phyloP scores from a whole-genome alignment of 345 rosid genomes.

The Geranium brycei region DNA sequence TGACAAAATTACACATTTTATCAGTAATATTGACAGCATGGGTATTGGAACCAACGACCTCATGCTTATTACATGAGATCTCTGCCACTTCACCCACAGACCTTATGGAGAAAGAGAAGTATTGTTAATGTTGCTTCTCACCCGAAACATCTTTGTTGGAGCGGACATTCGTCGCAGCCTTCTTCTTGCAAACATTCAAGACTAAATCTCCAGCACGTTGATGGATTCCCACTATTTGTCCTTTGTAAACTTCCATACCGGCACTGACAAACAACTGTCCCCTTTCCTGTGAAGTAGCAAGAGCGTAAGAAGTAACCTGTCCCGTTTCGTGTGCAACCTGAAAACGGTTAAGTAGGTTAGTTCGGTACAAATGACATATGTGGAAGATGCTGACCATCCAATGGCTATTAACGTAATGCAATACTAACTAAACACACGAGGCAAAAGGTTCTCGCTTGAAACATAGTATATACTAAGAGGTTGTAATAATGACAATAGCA shows the following conservation, averaged over 20 bases:
- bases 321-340: constrained; percentile 97
- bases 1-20: neutral
- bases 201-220: constrained; percentile 83
- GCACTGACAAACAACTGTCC: constrained; percentile 84
- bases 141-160: constrained; percentile 90
- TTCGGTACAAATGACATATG: neutral
- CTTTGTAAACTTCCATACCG: constrained; percentile 77
- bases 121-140: constrained; percentile 12
- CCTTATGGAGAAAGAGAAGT: neutral
- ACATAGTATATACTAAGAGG: neutral
- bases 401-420: too few relatives aligned
- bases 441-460: neutral
- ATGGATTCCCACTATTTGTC: constrained; percentile 90
- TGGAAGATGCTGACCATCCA: too few relatives aligned
- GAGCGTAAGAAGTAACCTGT: constrained; percentile 74
- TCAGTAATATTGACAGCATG: constrained; percentile 6
- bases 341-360: neutral
- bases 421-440: neutral
- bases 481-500: neutral
- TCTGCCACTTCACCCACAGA: too few relatives aligned
- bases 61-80: too few relatives aligned
- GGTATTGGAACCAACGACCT: too few relatives aligned
- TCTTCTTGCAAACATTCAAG: constrained; percentile 85
- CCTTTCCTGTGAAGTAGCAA: constrained; percentile 74
- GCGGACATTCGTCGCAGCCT: constrained; percentile 84